phyloP scores from a whole-genome alignment of 2,329 filamentous ascomycete species.

The Pyrenochaeta sp. region DNA sequence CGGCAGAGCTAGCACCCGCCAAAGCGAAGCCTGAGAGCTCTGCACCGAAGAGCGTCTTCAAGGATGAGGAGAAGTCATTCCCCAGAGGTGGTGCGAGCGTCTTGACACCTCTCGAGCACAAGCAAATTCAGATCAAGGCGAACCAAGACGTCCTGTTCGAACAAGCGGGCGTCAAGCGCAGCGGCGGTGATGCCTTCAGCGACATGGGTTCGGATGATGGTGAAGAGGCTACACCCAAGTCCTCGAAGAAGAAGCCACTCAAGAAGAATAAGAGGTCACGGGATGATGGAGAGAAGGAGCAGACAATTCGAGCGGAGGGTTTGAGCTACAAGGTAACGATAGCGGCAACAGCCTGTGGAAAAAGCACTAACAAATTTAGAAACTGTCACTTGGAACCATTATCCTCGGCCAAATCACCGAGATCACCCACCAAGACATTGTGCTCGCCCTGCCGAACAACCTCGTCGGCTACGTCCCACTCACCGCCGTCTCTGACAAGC shows the following conservation, averaged over 20 bases:
- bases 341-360: constrained; percentile 2
- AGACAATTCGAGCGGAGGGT: constrained; percentile 76
- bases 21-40: constrained; percentile 42
- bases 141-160: constrained; percentile 92
- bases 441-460: constrained; percentile 89
- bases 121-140: constrained; percentile 94
- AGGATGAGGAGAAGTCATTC: constrained; percentile 87
- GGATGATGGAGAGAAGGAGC: constrained; percentile 54
- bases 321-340: constrained; percentile 84
- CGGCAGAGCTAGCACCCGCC: constrained; percentile 35
- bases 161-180: constrained; percentile 70
- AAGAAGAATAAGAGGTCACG: constrained; percentile 53
- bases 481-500: constrained; percentile 84
- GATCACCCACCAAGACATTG: constrained; percentile 81
- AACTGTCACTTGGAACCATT: constrained; percentile 82
- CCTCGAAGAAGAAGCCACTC: constrained; percentile 62
- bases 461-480: constrained; percentile 88
- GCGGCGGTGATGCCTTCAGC: constrained; percentile 57
- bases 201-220: constrained; percentile 53
- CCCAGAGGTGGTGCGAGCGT: constrained; percentile 91
- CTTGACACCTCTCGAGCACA: constrained; percentile 91
- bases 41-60: constrained; percentile 57
- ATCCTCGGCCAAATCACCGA: constrained; percentile 86
- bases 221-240: constrained; percentile 53
- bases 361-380: constrained; percentile 60